Conservation (phyloP, 2,329 filamentous ascomycete genomes). For the Xylaria sp. region DNA sequence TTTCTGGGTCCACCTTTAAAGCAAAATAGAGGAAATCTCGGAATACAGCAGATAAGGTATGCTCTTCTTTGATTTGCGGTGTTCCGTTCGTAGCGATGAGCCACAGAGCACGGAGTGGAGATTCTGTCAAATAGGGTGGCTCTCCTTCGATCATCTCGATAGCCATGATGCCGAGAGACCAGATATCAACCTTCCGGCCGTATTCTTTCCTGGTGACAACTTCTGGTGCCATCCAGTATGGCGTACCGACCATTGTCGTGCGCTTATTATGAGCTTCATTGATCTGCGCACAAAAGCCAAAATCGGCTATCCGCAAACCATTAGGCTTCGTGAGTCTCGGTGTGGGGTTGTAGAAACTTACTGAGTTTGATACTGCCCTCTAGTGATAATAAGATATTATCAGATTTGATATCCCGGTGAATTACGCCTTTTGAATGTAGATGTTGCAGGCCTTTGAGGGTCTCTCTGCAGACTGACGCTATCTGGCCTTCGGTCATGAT, state of each 20-base stretch:
- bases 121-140: conserved; percentile 95
- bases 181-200: conserved; percentile 97
- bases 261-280: conserved; percentile 97
- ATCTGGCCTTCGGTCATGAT: conserved; percentile 99
- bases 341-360: conserved; percentile 61
- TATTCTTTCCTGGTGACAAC: conserved; percentile 98
- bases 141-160: conserved; percentile 99
- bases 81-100: conserved; percentile 97
- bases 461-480: conserved; percentile 93
- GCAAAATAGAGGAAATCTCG: conserved; percentile 92
- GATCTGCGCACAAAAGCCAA: conserved; percentile 98
- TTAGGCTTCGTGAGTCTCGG: conserved; percentile 29
- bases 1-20: conserved; percentile 95
- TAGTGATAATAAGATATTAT: conserved; percentile 93
- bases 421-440: conserved; percentile 98
- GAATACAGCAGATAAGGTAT: conserved; percentile 83
- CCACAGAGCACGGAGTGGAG: conserved; percentile 90
- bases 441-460: conserved; percentile 90
- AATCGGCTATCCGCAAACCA: conserved; percentile 74
- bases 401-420: conserved; percentile 98
- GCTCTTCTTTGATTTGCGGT: conserved; percentile 92
- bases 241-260: conserved; percentile 98
- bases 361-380: conserved; percentile 98
- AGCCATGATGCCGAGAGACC: conserved; percentile 98
- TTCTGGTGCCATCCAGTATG: conserved; percentile 99